Percentiles rank a stretch among this genome's conserved stretches.
These are phyloP conservation scores for Lentinula boryana DNA, from an alignment of 768 basidiomycete genomes.

Conservation along the genomic window DNA sequence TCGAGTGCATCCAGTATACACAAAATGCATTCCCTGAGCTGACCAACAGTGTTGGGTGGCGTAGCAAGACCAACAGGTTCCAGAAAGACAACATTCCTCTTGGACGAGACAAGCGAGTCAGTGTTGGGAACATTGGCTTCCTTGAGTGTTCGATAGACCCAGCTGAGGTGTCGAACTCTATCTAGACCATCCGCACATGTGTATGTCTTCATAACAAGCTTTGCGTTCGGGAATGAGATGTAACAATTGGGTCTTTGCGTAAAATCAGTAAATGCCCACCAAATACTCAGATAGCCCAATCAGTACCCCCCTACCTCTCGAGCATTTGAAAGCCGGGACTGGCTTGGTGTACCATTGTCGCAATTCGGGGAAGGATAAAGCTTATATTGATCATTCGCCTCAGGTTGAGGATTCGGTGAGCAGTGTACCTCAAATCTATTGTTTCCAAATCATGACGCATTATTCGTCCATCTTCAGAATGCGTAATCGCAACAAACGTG, in stretches of 20 bases:
- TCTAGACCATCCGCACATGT: slow-evolving; percentile 1
- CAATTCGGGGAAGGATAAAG: neutral
- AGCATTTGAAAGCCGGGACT: neutral
- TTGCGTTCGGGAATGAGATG: neutral
- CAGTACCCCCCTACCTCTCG: neutral
- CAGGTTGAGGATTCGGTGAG: neutral
- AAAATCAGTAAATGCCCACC: slow-evolving; percentile 5
- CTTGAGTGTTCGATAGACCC: slow-evolving; percentile 11
- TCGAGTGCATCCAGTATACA: neutral
- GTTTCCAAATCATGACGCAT: neutral
- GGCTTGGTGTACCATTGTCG: neutral
- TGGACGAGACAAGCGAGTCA: neutral
- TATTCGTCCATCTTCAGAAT: neutral
- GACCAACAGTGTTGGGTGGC: neutral
- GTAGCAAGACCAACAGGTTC: neutral
- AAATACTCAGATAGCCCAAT: neutral
- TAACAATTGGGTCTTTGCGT: neutral
- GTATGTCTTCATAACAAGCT: slow-evolving; percentile 13
- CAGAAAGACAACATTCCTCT: neutral
- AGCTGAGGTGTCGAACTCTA: slow-evolving; percentile 7
- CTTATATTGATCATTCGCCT: neutral
- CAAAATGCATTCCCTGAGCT: neutral
- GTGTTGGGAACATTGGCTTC: slow-evolving; percentile 12
- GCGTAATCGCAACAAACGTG: neutral
- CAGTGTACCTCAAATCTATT: neutral